These are phyloP conservation scores for Coelastrella sp. DNA, from an alignment of 139 green algal species.

Conservation along the genomic window DNA sequence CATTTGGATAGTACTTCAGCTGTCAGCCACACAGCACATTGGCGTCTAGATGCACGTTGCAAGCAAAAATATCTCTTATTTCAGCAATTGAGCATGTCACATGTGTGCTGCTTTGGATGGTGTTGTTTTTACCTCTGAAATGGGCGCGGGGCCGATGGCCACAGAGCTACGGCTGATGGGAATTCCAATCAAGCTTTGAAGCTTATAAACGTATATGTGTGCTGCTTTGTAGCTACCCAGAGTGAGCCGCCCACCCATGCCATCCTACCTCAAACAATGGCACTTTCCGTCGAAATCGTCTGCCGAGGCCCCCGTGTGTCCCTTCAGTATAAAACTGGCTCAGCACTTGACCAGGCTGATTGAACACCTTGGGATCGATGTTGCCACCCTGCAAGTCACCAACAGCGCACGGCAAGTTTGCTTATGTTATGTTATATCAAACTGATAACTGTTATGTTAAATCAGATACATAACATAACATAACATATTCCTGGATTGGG, in stretches of 20 bases:
- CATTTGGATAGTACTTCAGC: no score
- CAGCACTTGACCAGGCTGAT: constrained; percentile 7
- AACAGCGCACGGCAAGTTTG: not conserved
- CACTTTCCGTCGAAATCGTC: constrained; percentile 33
- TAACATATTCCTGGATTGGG: not conserved
- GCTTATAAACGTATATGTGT: no score
- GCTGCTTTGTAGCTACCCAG: no score
- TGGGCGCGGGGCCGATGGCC: no score
- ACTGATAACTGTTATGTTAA: not conserved
- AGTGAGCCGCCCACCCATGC: no score
- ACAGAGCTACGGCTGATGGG: not conserved
- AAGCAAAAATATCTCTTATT: not conserved
- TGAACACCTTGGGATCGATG: not conserved
- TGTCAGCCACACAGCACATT: no score
- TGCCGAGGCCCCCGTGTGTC: constrained; percentile 24
- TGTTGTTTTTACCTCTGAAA: no score
- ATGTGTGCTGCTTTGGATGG: not conserved
- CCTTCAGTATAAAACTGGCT: constrained; percentile 27
- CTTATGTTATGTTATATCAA: no score
- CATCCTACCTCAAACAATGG: constrained; percentile 32
- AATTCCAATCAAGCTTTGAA: no score
- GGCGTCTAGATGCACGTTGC: no score
- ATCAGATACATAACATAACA: not conserved
- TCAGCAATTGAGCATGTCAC: not conserved
- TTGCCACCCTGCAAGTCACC: not conserved